A percentile compares a stretch with the other conserved stretches of the same genome.
Evolutionary conservation across 352 stramenopile species (phyloP).

Genomic region (Globisporangium radiosum): DNA sequence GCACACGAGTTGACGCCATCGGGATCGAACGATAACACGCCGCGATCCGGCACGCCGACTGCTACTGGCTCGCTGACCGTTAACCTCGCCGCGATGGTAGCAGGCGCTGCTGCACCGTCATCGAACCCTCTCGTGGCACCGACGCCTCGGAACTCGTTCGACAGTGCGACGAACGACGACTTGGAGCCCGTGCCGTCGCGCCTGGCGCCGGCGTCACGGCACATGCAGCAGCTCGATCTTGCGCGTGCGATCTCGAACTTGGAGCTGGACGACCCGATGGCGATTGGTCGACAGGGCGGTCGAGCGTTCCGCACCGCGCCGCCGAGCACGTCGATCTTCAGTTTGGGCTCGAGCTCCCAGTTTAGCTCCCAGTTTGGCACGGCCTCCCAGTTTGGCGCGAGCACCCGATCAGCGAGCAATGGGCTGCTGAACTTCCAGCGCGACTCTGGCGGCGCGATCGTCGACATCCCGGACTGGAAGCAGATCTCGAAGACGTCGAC

Average conservation of each 20-base stretch:
- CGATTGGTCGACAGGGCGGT: constrained; percentile 48
- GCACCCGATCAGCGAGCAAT: constrained; percentile 29
- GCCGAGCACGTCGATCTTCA: constrained; percentile 68
- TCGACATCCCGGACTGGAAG: constrained; percentile 53
- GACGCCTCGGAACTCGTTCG: constrained; percentile 14
- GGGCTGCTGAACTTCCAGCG: constrained; percentile 42
- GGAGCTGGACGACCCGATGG: constrained; percentile 71
- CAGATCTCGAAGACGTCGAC: constrained; percentile 49
- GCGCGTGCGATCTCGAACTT: constrained; percentile 70
- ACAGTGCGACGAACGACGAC: constrained; percentile 14
- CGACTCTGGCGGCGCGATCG: constrained; percentile 34
- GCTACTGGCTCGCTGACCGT: background rate
- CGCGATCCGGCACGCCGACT: constrained; percentile 7
- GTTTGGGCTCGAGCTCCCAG: constrained; percentile 44
- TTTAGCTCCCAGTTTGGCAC: constrained; percentile 36
- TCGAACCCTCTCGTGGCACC: constrained; percentile 9
- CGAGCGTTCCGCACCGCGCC: constrained; percentile 36
- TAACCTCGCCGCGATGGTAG: background rate
- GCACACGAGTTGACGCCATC: constrained; percentile 13
- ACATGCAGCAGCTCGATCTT: constrained; percentile 77
- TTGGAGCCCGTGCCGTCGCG: constrained; percentile 13
- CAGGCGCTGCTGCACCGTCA: background rate
- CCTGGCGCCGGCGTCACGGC: constrained; percentile 55
- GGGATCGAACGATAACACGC: constrained; percentile 15
- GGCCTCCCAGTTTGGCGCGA: constrained; percentile 34